A percentile compares a stretch with the other conserved stretches of the same genome.
Evolutionary conservation across 352 stramenopile species (phyloP).

Genomic region (Phytophthora foliorum): DNA sequence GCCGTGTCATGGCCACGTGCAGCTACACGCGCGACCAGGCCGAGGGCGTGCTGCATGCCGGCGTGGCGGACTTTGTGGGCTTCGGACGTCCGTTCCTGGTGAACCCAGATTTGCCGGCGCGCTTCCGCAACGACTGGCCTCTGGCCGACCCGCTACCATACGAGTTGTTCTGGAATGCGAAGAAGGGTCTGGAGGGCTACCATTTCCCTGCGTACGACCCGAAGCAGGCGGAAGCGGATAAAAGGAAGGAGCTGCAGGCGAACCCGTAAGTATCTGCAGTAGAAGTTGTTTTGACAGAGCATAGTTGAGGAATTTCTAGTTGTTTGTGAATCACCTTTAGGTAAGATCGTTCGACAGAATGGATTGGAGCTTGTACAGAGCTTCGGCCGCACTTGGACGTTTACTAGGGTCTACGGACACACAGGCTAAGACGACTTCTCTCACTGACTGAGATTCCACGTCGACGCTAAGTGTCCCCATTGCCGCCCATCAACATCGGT

Average conservation of each 20-base stretch:
- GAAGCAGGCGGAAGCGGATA: conserved; percentile 11
- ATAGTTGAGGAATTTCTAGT: neutral
- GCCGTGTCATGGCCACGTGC: conserved; percentile 33
- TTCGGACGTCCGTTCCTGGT: conserved; percentile 45
- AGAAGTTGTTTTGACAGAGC: too few species aligned
- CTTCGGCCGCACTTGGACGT: conserved; percentile 32
- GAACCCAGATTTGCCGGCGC: conserved; percentile 50
- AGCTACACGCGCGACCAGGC: conserved; percentile 50
- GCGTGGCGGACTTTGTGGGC: conserved; percentile 39
- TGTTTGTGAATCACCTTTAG: neutral
- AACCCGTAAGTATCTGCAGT: conserved; percentile 5
- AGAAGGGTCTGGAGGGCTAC: conserved; percentile 26
- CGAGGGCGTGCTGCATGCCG: conserved; percentile 43
- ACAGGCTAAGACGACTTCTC: conserved; percentile 25
- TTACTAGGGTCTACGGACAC: conserved; percentile 31
- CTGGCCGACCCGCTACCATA: conserved; percentile 17
- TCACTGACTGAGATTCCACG: neutral
- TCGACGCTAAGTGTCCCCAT: conserved; percentile 25
- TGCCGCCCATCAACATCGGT: conserved; percentile 24
- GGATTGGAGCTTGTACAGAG: conserved; percentile 31
- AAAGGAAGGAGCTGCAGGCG: neutral
- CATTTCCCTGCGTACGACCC: conserved; percentile 27
- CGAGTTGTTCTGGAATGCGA: conserved; percentile 30
- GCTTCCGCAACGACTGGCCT: conserved; percentile 39
- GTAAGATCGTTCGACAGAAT: neutral